Evolutionary conservation across 371 early-diverging fungal species (phyloP), one percentile per base, ranked within the genome.

Genomic region (Circinella minor): DNA sequence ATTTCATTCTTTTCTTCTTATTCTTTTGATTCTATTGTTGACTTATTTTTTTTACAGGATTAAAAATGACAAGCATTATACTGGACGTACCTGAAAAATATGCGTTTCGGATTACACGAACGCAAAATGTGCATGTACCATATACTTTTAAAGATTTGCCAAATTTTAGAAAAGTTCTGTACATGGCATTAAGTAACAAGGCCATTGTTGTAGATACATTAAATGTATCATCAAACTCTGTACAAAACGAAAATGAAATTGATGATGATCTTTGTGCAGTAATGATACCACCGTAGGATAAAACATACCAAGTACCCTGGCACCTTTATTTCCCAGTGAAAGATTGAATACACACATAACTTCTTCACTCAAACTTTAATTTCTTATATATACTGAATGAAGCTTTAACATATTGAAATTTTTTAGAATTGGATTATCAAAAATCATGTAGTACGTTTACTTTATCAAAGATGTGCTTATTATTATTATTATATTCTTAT

Each of bases 11-110:
- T 49, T 49, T 4, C 14, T n/a, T 49, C 14, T 15, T 49, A 4
- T 6, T 61, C 27, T 27, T 34, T 18, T 27, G 36, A 36, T 37
- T 27, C 61, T 14, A 27, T 17, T 61, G 15, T 8, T 20, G 37
- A 27, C 61, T 46, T 37, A 13, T n/a, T n/a, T 46, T 62, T 39
- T 43, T 46, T 20, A 59, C 59, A 62, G 46, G 37, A 18, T 46
- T 62, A 18, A 62, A 62, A 20, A 62, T 62, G 63, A 62, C 63
- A 20, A 62, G 27, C 18, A 37, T 37, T 18, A 27, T 15, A 37
- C 6, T 62, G 43, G 63, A 62, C 43, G 63, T 46, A 14, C 63
- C 63, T 36, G 37, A 14, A 17, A 34, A 34, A 34, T 37, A 61
- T 37, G 34, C 34, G 6, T 20, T 5, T 37, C 27, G 61, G 8